These are phyloP conservation scores for Artomyces pyxidatus DNA, from an alignment of 768 basidiomycete genomes.

Conservation along the genomic window DNA sequence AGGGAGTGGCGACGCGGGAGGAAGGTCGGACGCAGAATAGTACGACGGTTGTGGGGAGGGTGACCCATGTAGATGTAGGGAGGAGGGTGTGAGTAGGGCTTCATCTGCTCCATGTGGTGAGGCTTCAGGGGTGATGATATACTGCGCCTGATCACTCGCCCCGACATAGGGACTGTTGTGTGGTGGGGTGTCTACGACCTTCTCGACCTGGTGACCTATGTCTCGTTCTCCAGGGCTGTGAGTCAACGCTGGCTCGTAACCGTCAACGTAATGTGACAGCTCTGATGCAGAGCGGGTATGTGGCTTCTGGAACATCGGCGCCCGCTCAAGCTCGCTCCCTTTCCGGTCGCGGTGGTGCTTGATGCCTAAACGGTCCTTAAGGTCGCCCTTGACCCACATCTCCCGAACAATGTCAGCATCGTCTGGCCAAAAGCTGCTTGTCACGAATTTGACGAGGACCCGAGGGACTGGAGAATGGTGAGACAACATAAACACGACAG, in stretches of 20 bases:
- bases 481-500: conserved; percentile 7
- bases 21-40: conserved; percentile 46
- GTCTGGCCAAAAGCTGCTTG: conserved; percentile 63
- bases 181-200: not conserved
- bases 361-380: conserved; percentile 76
- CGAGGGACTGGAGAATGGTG: conserved; percentile 58
- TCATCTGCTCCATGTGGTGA: not conserved
- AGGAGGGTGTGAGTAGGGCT: conserved; percentile 13
- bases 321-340: conserved; percentile 49
- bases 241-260: conserved; percentile 41
- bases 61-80: not conserved
- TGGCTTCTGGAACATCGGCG: conserved; percentile 63
- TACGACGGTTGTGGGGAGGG: conserved; percentile 44
- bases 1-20: conserved; percentile 50
- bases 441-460: conserved; percentile 67
- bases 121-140: not conserved
- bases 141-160: not conserved
- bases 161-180: not conserved
- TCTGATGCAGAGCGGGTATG: conserved; percentile 64
- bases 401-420: conserved; percentile 92
- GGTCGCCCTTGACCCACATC: conserved; percentile 78
- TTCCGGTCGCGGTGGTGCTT: conserved; percentile 46
- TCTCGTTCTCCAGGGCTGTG: conserved; percentile 22
- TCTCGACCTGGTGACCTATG: not conserved
- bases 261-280: conserved; percentile 30